Conservation (phyloP, 1,139 yeast species). For the Suhomyces coccinellae region DNA sequence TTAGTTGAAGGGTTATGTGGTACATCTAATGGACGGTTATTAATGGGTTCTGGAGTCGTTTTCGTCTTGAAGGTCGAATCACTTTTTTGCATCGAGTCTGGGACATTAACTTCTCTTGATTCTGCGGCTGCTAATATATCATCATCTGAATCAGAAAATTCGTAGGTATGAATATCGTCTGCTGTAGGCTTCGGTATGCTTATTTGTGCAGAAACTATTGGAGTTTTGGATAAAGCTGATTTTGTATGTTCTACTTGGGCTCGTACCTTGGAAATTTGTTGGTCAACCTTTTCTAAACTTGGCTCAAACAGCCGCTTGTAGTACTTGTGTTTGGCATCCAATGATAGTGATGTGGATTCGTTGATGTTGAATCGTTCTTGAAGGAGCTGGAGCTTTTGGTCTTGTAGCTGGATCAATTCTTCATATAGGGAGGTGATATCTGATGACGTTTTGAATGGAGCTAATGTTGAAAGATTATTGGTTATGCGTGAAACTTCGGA, state of each 20-base stretch:
- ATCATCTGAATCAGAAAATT: slow-evolving; percentile 14
- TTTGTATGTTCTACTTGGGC: neutral
- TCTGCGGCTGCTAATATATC: slow-evolving; percentile 9
- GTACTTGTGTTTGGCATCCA: slow-evolving; percentile 22
- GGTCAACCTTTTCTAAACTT: slow-evolving; percentile 7
- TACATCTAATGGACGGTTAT: neutral
- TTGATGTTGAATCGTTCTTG: slow-evolving; percentile 15
- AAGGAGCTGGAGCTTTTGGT: slow-evolving; percentile 14
- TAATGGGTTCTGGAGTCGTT: neutral
- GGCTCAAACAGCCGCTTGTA: slow-evolving; percentile 17
- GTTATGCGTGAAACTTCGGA: neutral
- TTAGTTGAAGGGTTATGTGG: neutral
- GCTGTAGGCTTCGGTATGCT: neutral
- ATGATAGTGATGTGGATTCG: slow-evolving; percentile 23
- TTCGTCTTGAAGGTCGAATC: slow-evolving; percentile 9
- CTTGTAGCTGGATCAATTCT: slow-evolving; percentile 13
- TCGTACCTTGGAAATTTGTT: slow-evolving; percentile 1
- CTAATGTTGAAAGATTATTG: neutral
- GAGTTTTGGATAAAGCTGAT: neutral
- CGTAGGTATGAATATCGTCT: slow-evolving; percentile 9
- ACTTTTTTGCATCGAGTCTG: slow-evolving; percentile 7
- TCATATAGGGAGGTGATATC: slow-evolving; percentile 3
- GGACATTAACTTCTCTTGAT: slow-evolving; percentile 5
- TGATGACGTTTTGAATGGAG: neutral
- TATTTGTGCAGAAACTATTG: neutral